Evolutionary conservation across 768 basidiomycete species (phyloP).

Genomic region (Mycena kentingensis): DNA sequence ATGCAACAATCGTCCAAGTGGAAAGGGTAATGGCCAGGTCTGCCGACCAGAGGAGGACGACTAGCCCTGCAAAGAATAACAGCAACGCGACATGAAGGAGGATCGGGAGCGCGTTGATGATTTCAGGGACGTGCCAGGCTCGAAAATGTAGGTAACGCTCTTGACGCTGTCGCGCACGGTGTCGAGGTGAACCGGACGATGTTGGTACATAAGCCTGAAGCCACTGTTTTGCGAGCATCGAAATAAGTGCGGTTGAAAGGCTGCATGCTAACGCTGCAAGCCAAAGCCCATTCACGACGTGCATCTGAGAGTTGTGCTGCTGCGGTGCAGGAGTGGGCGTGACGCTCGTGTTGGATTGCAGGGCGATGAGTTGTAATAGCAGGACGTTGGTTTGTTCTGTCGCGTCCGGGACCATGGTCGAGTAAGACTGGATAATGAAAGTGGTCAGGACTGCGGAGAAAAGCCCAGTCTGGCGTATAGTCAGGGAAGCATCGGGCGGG

Average conservation of each 20-base stretch:
- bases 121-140: conserved; percentile 41
- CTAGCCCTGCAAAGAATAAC: conserved; percentile 43
- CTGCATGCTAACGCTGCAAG: conserved; percentile 45
- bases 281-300: conserved; percentile 49
- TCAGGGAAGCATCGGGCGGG: too few species aligned
- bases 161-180: conserved; percentile 42
- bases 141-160: conserved; percentile 36
- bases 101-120: conserved; percentile 42
- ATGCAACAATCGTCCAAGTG: conserved; percentile 36
- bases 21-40: conserved; percentile 35
- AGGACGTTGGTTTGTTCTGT: conserved; percentile 39
- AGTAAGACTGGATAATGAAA: conserved; percentile 45
- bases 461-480: conserved; percentile 38
- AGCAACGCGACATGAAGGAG: conserved; percentile 44
- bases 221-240: conserved; percentile 53
- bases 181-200: conserved; percentile 39
- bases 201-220: conserved; percentile 37
- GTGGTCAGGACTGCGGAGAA: conserved; percentile 48
- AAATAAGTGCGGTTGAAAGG: conserved; percentile 43
- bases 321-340: conserved; percentile 15
- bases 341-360: conserved; percentile 21
- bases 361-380: conserved; percentile 32
- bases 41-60: conserved; percentile 43
- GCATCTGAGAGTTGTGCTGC: conserved; percentile 26
- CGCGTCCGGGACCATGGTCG: conserved; percentile 37